Conservation (phyloP, 169 alveolate genomes). For the Plasmodium knowlesi region DNA sequence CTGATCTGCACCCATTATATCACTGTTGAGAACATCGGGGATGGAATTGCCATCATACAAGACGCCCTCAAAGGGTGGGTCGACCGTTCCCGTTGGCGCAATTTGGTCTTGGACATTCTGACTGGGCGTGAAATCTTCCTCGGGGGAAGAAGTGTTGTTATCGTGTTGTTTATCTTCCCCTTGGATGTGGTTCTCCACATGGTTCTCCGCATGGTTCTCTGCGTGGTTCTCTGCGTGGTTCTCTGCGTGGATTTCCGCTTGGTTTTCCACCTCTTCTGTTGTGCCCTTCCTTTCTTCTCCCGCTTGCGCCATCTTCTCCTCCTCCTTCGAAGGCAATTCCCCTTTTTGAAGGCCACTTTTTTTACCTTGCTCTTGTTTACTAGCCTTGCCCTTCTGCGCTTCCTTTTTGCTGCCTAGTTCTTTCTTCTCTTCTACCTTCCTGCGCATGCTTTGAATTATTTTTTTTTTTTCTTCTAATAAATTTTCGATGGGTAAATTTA, state of each 20-base stretch:
- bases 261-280: neutral
- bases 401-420: conserved; percentile 1
- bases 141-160: neutral
- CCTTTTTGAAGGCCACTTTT: neutral
- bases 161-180: neutral
- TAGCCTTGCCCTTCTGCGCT: neutral
- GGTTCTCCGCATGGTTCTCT: neutral
- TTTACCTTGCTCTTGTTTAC: conserved; percentile 1
- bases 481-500: conserved; percentile 59
- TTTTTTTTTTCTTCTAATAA: conserved; percentile 59
- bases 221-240: neutral
- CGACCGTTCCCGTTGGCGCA: neutral
- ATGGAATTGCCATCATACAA: neutral
- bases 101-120: neutral
- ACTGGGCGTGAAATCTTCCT: neutral
- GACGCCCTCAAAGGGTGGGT: neutral
- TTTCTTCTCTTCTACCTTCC: conserved; percentile 25
- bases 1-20: neutral
- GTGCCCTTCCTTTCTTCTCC: neutral
- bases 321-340: neutral
- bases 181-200: neutral
- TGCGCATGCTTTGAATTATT: conserved; percentile 46
- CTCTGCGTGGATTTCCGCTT: neutral
- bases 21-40: neutral
- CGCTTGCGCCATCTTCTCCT: neutral